Percentiles rank a stretch among this genome's conserved stretches.
phyloP scores from a whole-genome alignment of 2,329 filamentous ascomycete species.

The Purpureocillium takamizusanense region DNA sequence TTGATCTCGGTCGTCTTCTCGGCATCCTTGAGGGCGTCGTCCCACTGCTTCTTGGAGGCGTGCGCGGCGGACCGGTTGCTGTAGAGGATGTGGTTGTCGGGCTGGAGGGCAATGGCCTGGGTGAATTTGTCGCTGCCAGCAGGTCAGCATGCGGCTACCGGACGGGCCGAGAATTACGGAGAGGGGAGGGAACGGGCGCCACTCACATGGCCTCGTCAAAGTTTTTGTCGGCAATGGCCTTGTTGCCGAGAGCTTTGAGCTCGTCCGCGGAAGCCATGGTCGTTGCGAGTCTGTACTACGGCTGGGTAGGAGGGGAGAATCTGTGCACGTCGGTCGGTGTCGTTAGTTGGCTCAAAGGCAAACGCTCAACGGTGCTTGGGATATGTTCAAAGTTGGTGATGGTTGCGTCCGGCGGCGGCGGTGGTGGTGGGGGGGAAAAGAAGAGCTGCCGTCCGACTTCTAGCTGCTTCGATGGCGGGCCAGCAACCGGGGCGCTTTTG shows the following conservation, averaged over 20 bases:
- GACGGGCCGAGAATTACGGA: too few species aligned
- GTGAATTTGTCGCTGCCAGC: conserved; percentile 76
- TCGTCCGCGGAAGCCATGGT: conserved; percentile 57
- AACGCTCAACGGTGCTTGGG: too few species aligned
- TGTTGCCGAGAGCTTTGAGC: conserved; percentile 97
- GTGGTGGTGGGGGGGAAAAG: background rate
- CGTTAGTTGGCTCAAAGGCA: too few species aligned
- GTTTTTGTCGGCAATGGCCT: conserved; percentile 95
- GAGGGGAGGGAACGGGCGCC: background rate
- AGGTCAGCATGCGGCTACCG: background rate
- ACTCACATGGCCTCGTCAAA: conserved; percentile 92
- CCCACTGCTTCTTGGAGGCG: conserved; percentile 83
- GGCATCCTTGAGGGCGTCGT: conserved; percentile 78
- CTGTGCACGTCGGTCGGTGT: too few species aligned
- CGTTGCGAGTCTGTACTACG: conserved; percentile 2
- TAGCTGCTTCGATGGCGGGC: conserved; percentile 33
- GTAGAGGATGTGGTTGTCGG: conserved; percentile 91
- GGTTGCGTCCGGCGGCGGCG: too few species aligned
- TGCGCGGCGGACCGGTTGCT: conserved; percentile 88
- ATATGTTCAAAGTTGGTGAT: too few species aligned
- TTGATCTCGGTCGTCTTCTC: conserved; percentile 91
- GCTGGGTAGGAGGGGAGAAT: too few species aligned
- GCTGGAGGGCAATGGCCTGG: conserved; percentile 81
- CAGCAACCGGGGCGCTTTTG: conserved; percentile 11
- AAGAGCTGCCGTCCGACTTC: conserved; percentile 17